Evolutionary conservation across 805 yeast genomes (phyloP).

Genomic region (Ogataea polymorpha): DNA sequence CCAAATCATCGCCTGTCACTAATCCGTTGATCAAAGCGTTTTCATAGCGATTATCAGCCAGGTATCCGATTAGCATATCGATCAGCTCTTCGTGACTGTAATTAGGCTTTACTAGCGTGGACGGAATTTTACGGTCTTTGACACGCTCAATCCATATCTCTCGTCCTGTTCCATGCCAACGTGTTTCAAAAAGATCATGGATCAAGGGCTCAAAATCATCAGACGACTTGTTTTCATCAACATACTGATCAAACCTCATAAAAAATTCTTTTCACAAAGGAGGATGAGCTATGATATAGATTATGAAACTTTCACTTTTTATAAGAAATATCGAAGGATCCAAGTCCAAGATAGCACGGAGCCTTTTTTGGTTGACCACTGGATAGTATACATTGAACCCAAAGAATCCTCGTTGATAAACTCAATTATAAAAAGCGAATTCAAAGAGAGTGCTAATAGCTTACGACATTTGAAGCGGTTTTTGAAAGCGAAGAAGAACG

Average conservation of each 20-base stretch:
- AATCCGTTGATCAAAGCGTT: constrained; percentile 47
- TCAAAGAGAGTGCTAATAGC: constrained; percentile 26
- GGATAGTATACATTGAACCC: constrained; percentile 44
- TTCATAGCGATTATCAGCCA: constrained; percentile 28
- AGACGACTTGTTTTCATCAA: constrained; percentile 1
- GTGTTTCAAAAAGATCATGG: neutral
- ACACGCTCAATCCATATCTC: neutral
- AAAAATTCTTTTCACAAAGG: constrained; percentile 2
- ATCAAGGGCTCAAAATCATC: neutral
- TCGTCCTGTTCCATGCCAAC: neutral
- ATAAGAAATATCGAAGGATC: constrained; percentile 40
- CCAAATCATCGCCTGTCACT: constrained; percentile 28
- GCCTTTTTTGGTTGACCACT: constrained; percentile 36
- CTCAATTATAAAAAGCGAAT: constrained; percentile 23
- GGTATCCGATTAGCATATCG: constrained; percentile 37
- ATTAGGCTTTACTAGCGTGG: neutral
- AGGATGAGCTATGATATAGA: constrained; percentile 34
- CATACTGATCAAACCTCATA: constrained; percentile 15
- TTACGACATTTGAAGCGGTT: constrained; percentile 55
- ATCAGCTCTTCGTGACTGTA: constrained; percentile 35
- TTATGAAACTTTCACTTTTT: constrained; percentile 38
- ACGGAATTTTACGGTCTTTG: neutral
- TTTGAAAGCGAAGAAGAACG: constrained; percentile 18
- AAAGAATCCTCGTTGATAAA: constrained; percentile 28
- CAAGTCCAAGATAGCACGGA: constrained; percentile 27